Conservation (phyloP, 495 filamentous ascomycete genomes). For the Podospora bellae-mahoneyi region DNA sequence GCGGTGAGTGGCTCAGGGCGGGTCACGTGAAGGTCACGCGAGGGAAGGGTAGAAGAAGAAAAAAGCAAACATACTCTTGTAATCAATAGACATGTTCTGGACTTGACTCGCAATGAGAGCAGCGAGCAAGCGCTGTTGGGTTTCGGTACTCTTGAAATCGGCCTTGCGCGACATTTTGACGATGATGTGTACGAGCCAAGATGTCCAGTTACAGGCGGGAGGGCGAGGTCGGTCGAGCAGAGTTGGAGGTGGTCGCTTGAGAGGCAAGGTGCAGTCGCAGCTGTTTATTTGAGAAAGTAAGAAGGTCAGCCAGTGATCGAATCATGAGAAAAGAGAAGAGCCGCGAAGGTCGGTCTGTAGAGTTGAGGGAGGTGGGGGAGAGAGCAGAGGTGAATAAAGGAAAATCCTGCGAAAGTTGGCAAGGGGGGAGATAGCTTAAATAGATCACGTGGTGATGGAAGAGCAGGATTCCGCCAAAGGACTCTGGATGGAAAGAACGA, state of each 20-base stretch:
- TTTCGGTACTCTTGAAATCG: conserved; percentile 50
- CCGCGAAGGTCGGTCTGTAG: background rate
- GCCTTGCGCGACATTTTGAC: conserved; percentile 30
- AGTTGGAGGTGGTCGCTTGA: background rate
- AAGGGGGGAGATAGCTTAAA: background rate
- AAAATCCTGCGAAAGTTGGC: background rate
- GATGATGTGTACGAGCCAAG: background rate
- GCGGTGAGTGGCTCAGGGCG: background rate
- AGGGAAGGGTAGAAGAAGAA: background rate
- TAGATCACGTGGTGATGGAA: background rate
- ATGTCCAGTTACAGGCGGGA: background rate
- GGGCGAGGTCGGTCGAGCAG: background rate
- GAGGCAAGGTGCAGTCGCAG: background rate
- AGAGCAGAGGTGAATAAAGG: background rate
- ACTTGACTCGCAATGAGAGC: conserved; percentile 46
- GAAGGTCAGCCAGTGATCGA: background rate
- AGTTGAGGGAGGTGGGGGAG: background rate
- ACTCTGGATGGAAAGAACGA: background rate
- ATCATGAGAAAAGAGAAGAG: background rate
- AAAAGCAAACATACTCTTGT: conserved; percentile 42
- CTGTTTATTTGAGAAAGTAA: background rate
- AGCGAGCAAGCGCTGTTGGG: conserved; percentile 46
- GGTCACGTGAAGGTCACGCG: background rate
- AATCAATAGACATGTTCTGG: conserved; percentile 43
- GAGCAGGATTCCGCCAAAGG: background rate